Evolutionary conservation across 371 early-diverging fungal genomes (phyloP).

Genomic region (Dinochytrium kinnereticum): DNA sequence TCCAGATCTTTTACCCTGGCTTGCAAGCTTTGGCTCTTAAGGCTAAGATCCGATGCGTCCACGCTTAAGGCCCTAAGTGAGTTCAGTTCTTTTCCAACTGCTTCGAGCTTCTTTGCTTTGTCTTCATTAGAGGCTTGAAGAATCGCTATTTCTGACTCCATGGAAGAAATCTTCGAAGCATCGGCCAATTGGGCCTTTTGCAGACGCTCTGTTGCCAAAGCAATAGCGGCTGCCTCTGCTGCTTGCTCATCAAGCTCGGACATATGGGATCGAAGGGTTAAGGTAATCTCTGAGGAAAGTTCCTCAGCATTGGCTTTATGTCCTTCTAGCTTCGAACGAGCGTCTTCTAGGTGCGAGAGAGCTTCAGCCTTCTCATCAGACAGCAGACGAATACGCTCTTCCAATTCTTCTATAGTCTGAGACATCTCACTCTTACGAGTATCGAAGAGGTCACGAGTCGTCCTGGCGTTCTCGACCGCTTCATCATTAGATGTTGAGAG

Average conservation of each 20-base stretch:
- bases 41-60: background rate
- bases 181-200: background rate
- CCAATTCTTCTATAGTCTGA: no score
- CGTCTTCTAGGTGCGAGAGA: no score
- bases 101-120: background rate
- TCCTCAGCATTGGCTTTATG: no score
- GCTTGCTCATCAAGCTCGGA: slow-evolving; percentile 9
- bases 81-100: background rate
- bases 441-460: no score
- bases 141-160: background rate
- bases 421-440: no score
- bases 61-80: background rate
- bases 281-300: no score
- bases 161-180: background rate
- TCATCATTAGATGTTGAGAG: no score
- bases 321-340: no score
- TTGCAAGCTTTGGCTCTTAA: background rate
- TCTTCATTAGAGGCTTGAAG: background rate
- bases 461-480: no score
- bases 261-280: no score
- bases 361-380: no score
- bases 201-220: background rate
- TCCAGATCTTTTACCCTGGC: background rate
- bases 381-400: no score
- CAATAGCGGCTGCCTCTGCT: slow-evolving; percentile 5